Conservation (phyloP, 768 basidiomycete species). For the Gloeophyllum trabeum region DNA sequence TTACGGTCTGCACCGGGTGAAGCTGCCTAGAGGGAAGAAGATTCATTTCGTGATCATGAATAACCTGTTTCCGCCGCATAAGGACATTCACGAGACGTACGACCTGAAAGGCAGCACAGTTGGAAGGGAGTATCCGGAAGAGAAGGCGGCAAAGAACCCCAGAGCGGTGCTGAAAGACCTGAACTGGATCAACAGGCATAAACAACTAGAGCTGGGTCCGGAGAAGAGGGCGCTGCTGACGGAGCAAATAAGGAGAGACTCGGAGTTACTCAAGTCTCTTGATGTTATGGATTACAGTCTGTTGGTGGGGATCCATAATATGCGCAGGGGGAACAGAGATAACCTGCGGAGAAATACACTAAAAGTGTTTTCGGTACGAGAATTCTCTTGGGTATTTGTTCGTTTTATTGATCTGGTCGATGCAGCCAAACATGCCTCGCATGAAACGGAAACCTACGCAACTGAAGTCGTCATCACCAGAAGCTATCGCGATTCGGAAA, state of each 20-base stretch:
- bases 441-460: constrained; percentile 52
- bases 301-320: constrained; percentile 88
- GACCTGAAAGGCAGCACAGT: constrained; percentile 94
- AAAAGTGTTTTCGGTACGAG: constrained; percentile 80
- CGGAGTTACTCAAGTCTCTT: constrained; percentile 72
- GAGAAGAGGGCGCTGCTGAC: constrained; percentile 87
- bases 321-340: constrained; percentile 84
- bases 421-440: constrained; percentile 59
- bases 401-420: constrained; percentile 1
- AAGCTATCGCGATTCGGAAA: constrained; percentile 76
- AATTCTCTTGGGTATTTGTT: background rate
- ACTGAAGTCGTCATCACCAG: constrained; percentile 47
- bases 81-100: constrained; percentile 95
- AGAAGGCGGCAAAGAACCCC: constrained; percentile 65
- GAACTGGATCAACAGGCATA: constrained; percentile 84
- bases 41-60: constrained; percentile 99
- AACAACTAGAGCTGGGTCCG: constrained; percentile 83
- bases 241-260: constrained; percentile 84
- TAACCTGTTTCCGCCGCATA: constrained; percentile 95
- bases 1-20: constrained; percentile 96
- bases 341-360: constrained; percentile 86
- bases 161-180: constrained; percentile 90
- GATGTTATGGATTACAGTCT: constrained; percentile 96
- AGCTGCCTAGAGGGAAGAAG: constrained; percentile 85
- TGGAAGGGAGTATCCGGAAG: constrained; percentile 80